These are phyloP conservation scores for Salix caprea DNA, from an alignment of 345 rosid species.

Conservation along the genomic window DNA sequence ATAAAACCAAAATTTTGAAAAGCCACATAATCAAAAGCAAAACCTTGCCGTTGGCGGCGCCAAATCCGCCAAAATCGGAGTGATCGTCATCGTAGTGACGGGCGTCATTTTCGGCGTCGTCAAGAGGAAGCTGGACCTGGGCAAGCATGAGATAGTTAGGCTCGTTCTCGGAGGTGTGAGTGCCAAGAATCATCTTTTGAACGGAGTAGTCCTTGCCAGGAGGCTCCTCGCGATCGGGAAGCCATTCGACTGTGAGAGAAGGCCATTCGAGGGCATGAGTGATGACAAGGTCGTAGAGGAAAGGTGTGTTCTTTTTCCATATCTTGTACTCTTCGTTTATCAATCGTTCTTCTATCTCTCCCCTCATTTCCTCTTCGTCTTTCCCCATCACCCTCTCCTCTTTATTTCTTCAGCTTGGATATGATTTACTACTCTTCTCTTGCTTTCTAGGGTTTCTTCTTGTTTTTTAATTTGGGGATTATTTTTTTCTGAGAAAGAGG, in stretches of 20 bases:
- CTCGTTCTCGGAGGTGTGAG: slow-evolving; percentile 97
- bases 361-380: slow-evolving; percentile 96
- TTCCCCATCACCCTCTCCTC: slow-evolving; percentile 54
- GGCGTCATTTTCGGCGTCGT: slow-evolving; percentile 83
- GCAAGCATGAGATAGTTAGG: slow-evolving; percentile 95
- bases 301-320: slow-evolving; percentile 99
- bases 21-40: background rate
- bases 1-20: background rate
- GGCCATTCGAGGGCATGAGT: slow-evolving; percentile 99
- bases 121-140: slow-evolving; percentile 93
- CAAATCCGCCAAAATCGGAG: slow-evolving; percentile 73
- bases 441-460: background rate
- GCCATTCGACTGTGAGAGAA: slow-evolving; percentile 94
- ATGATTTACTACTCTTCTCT: background rate
- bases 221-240: slow-evolving; percentile 95
- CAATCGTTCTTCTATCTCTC: slow-evolving; percentile 87
- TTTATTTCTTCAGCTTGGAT: background rate
- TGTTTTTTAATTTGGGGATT: background rate
- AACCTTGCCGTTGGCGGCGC: slow-evolving; percentile 90
- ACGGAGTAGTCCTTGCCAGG: slow-evolving; percentile 87
- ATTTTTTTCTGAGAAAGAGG: background rate
- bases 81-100: slow-evolving; percentile 93
- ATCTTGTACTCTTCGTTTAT: slow-evolving; percentile 97
- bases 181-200: slow-evolving; percentile 95
- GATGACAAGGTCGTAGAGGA: slow-evolving; percentile 90